A percentile compares a stretch with the other conserved stretches of the same genome.
Evolutionary conservation across 805 yeast species (phyloP).

Genomic region (Candida loeiensis): DNA sequence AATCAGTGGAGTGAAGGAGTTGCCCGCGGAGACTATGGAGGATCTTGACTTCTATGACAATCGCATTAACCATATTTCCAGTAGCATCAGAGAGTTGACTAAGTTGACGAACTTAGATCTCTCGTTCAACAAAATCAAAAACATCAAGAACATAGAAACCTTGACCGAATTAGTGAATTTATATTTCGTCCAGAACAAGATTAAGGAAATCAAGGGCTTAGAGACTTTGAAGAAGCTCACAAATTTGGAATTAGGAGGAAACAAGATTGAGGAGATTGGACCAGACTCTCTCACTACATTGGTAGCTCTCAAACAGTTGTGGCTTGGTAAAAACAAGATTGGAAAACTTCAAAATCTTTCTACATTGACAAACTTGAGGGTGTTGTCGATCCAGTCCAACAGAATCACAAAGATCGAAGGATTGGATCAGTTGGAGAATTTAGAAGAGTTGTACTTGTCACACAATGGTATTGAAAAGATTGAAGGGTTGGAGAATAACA

Average conservation of each 20-base stretch:
- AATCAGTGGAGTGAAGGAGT: slow-evolving; percentile 51
- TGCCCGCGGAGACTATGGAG: slow-evolving; percentile 60
- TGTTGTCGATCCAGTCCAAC: slow-evolving; percentile 87
- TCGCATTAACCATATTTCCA: slow-evolving; percentile 80
- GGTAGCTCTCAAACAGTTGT: slow-evolving; percentile 62
- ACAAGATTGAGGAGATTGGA: slow-evolving; percentile 55
- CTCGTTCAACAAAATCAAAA: slow-evolving; percentile 84
- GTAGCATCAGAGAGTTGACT: slow-evolving; percentile 56
- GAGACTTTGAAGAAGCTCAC: slow-evolving; percentile 52
- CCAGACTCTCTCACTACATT: slow-evolving; percentile 53
- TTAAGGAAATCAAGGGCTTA: slow-evolving; percentile 66
- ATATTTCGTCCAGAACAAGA: slow-evolving; percentile 86
- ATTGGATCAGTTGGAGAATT: slow-evolving; percentile 60
- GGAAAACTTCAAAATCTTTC: slow-evolving; percentile 58
- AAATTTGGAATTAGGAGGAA: slow-evolving; percentile 89
- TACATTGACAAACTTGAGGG: slow-evolving; percentile 56
- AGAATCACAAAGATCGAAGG: slow-evolving; percentile 77
- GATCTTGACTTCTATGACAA: slow-evolving; percentile 92
- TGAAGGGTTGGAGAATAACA: slow-evolving; percentile 73
- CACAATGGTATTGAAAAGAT: slow-evolving; percentile 74
- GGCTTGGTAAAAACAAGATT: slow-evolving; percentile 91
- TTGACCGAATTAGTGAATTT: slow-evolving; percentile 61
- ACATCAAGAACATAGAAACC: slow-evolving; percentile 71
- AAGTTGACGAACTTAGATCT: slow-evolving; percentile 66
- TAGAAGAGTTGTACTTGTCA: slow-evolving; percentile 85